These are phyloP conservation scores for Naganishia randhawae DNA, from an alignment of 768 basidiomycete species.

Conservation along the genomic window DNA sequence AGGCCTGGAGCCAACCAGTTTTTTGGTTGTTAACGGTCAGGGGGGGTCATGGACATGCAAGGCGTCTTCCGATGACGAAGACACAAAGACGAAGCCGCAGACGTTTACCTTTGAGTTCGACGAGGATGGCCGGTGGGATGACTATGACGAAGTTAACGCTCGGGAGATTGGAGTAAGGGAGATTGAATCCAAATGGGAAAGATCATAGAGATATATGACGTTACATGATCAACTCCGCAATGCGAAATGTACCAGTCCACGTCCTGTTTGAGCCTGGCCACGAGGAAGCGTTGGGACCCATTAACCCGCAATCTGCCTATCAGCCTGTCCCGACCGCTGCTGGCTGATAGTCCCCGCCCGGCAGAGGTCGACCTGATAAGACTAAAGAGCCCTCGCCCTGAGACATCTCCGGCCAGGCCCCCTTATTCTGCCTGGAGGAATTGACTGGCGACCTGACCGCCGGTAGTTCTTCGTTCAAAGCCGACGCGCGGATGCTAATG, in stretches of 20 bases:
- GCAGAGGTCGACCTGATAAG: no score
- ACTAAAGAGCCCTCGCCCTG: no score
- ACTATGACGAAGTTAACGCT: conserved; percentile 49
- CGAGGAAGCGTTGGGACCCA: no score
- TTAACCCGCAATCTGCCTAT: no score
- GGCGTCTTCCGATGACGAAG: conserved; percentile 20
- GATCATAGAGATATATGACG: neutral
- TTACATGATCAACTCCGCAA: neutral
- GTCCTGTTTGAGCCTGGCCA: no score
- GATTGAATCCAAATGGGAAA: conserved; percentile 35
- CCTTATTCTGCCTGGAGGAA: no score
- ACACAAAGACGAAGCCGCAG: conserved; percentile 31
- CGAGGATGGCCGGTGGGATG: conserved; percentile 48
- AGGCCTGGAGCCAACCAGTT: conserved; percentile 46
- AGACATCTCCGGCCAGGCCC: no score
- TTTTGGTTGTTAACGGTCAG: conserved; percentile 35
- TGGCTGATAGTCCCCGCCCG: no score
- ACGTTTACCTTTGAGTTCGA: conserved; percentile 46
- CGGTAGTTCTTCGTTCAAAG: neutral
- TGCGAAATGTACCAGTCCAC: no score
- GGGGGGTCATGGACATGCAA: conserved; percentile 36
- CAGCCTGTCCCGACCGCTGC: no score
- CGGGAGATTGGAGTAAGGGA: conserved; percentile 43
- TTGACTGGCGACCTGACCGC: no score
- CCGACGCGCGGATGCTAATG: conserved; percentile 18